Base-by-base conservation (phyloP, 1,139 yeast genomes). In the Debaryomyces fabryi region DNA sequence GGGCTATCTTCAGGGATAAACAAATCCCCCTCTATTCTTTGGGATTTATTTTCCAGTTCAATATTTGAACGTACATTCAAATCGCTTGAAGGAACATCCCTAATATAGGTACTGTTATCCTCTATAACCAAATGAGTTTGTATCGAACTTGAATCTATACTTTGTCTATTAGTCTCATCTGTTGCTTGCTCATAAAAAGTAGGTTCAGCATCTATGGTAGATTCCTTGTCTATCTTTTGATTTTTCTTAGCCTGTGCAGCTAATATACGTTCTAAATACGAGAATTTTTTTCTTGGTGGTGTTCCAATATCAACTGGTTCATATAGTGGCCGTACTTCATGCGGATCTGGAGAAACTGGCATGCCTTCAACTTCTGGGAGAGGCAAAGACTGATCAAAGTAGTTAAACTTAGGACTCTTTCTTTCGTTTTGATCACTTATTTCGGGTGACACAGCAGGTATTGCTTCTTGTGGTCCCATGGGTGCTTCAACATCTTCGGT, bases 231-330 rank as follows among this genome's bases (percentile, higher is more conserved):
- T 27, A 27, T 3, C 6, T 20, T 25, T 32, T 39, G 21, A 21
- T 13, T 30, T 25, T 42, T 50, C 9, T 46, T 37, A 16, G 58
- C 58, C 33, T 60, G 65, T 3, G 62, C 56, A 1, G 59, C 62
- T 9, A 69, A 52, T 32, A 69, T 69, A 44, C 64, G 55, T 42
- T 72, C 76, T 33, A 72, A 58, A 49, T 71, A 72, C 0, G 77
- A 58, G 37, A 57, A 43, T 18, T 56, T 30, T 29, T 27, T 45
- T 21, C 9, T 24, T 7, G 39, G 23, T 24, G 40, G 15, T 4
- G 15, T 12, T 36, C 36, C 15, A 7, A 35, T 30, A 12, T 16
- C 41, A 4, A 20, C 45, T 4, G 20, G 18, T 1, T 33, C 20
- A 4, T 15, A n/a, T 10, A 27, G 30, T 27, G 30, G 30, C 1